phyloP scores from a whole-genome alignment of 805 yeast genomes.

The Priceomyces fermenticarens region DNA sequence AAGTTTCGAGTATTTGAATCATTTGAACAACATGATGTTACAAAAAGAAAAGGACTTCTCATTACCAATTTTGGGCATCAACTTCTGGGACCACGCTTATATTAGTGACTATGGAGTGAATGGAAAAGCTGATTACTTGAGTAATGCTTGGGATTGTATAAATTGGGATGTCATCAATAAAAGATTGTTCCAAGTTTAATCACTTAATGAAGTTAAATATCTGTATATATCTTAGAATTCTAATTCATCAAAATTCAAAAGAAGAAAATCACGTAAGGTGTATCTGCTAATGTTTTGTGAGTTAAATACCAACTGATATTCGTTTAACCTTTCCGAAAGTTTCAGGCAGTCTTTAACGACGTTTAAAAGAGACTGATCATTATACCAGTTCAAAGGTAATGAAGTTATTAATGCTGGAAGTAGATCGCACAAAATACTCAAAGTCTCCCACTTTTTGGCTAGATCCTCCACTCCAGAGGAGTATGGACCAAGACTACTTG shows the following conservation, averaged over 20 bases:
- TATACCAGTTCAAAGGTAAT: constrained; percentile 36
- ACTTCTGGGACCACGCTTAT: constrained; percentile 90
- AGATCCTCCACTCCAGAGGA: constrained; percentile 5
- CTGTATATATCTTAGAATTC: constrained; percentile 6
- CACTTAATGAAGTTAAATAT: constrained; percentile 2
- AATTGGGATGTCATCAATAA: constrained; percentile 77
- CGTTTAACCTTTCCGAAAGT: constrained; percentile 15
- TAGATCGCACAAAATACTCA: constrained; percentile 23
- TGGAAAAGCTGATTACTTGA: constrained; percentile 70
- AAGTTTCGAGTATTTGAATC: constrained; percentile 46
- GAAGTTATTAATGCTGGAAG: constrained; percentile 31
- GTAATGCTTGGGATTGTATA: constrained; percentile 71
- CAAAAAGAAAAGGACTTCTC: constrained; percentile 53
- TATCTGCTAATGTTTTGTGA: constrained; percentile 12
- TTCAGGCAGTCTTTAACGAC: constrained; percentile 28
- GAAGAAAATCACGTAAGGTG: constrained; percentile 16
- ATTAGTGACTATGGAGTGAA: constrained; percentile 76
- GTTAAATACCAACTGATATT: constrained; percentile 16
- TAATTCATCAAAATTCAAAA: constrained; percentile 20
- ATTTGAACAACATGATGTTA: constrained; percentile 40
- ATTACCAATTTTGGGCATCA: constrained; percentile 73
- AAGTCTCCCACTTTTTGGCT: constrained; percentile 16
- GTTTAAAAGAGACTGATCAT: constrained; percentile 22
- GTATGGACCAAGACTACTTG: neutral
- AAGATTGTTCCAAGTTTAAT: constrained; percentile 41